Conservation (phyloP, 2,329 filamentous ascomycete genomes). For the Stachybotrys echinatus region DNA sequence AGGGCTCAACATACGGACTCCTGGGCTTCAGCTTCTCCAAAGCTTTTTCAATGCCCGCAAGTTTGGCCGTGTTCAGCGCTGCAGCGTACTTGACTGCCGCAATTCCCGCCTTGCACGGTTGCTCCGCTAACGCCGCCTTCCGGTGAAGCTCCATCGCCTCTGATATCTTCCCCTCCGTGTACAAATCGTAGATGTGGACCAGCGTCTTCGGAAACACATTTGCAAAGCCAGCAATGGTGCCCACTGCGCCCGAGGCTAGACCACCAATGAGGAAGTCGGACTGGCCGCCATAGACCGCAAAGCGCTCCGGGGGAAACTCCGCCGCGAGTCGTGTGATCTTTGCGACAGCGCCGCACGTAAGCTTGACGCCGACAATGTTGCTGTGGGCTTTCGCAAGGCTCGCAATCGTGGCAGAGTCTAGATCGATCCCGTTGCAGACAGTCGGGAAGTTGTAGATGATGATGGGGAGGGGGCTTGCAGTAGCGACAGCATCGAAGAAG, state of each 20-base stretch:
- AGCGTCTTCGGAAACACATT: constrained; percentile 57
- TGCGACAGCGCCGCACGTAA: constrained; percentile 67
- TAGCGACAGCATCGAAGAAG: constrained; percentile 56
- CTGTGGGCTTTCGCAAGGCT: constrained; percentile 16
- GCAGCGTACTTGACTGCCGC: constrained; percentile 64
- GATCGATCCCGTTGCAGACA: constrained; percentile 62
- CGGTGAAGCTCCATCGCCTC: constrained; percentile 59
- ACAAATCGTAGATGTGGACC: constrained; percentile 55
- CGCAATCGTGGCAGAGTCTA: constrained; percentile 57
- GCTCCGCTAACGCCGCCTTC: constrained; percentile 60
- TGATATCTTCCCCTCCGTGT: constrained; percentile 46
- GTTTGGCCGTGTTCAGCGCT: constrained; percentile 51
- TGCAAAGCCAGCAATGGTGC: constrained; percentile 58
- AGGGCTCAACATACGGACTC: constrained; percentile 50
- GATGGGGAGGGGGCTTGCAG: constrained; percentile 46
- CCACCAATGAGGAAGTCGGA: constrained; percentile 65
- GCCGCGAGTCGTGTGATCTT: constrained; percentile 59
- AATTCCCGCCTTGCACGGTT: constrained; percentile 61
- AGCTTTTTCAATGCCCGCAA: constrained; percentile 55
- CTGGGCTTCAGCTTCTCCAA: constrained; percentile 53
- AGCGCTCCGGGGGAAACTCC: constrained; percentile 45
- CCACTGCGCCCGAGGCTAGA: constrained; percentile 51
- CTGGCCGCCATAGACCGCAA: constrained; percentile 67
- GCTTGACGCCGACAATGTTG: constrained; percentile 65
- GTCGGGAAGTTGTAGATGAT: constrained; percentile 66